Percentiles rank a stretch among this genome's conserved stretches.
These are phyloP conservation scores for Speleostelium caveatum DNA, from an alignment of 78 protist species.

Conservation along the genomic window DNA sequence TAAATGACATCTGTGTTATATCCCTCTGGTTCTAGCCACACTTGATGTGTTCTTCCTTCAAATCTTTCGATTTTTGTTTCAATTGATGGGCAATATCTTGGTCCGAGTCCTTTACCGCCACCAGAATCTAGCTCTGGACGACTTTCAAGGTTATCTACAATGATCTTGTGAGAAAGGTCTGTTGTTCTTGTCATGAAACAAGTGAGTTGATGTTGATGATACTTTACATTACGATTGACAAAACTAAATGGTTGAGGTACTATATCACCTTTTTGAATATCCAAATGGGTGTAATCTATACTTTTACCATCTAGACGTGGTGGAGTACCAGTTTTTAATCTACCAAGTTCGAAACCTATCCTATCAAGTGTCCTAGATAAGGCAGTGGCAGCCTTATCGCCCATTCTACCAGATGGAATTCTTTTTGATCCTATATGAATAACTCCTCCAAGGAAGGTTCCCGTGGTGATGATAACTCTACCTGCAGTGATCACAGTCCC, in stretches of 20 bases:
- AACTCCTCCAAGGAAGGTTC: constrained; percentile 96
- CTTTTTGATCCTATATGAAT: constrained; percentile 87
- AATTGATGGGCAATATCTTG: constrained; percentile 96
- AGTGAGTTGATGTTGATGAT: constrained; percentile 19
- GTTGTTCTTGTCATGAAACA: constrained; percentile 93
- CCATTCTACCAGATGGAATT: constrained; percentile 70
- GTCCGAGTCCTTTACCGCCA: constrained; percentile 90
- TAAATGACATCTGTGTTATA: constrained; percentile 88
- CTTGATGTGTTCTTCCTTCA: constrained; percentile 78
- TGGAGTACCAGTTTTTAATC: constrained; percentile 95
- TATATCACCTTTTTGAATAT: constrained; percentile 85
- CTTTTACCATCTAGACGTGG: constrained; percentile 88
- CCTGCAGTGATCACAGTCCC: constrained; percentile 45
- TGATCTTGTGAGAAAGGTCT: constrained; percentile 77
- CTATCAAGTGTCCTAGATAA: constrained; percentile 77
- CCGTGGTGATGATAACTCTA: constrained; percentile 93
- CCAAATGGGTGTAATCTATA: constrained; percentile 71
- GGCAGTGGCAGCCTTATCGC: constrained; percentile 86
- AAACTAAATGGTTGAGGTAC: constrained; percentile 88
- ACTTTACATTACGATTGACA: constrained; percentile 50
- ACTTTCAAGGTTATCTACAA: constrained; percentile 48
- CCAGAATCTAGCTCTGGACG: constrained; percentile 78
- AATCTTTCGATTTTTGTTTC: constrained; percentile 80
- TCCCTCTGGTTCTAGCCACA: constrained; percentile 98
- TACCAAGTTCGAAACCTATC: constrained; percentile 84